These are phyloP conservation scores for Polytrichum formosum DNA, from an alignment of 225 moss, liverwort and hornwort species.

Conservation along the genomic window DNA sequence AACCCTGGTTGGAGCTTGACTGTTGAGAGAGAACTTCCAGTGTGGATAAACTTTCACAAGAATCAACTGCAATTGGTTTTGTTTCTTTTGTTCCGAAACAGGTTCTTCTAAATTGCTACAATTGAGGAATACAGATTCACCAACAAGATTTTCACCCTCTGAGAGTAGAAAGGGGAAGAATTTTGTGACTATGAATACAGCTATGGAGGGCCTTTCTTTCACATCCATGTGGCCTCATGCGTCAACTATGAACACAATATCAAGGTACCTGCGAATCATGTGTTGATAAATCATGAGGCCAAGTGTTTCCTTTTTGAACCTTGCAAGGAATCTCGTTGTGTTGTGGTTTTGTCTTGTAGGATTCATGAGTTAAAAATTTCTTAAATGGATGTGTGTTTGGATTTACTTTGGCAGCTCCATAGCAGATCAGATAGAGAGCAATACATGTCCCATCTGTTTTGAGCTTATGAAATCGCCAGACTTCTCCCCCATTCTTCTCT, in stretches of 20 bases:
- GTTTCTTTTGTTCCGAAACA: no score
- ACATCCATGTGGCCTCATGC: conserved; percentile 50
- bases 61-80: no score
- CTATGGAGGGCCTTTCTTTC: conserved; percentile 25
- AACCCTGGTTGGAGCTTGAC: no score
- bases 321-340: background rate
- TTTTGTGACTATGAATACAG: background rate
- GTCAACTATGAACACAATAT: conserved; percentile 38
- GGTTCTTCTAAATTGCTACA: no score
- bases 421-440: conserved; percentile 81
- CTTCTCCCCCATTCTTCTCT: conserved; percentile 64
- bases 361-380: background rate
- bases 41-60: no score
- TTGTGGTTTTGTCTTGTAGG: conserved; percentile 1
- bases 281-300: background rate
- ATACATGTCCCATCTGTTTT: conserved; percentile 77
- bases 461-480: conserved; percentile 80
- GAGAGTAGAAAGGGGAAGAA: background rate
- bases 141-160: no score
- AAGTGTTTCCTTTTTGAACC: background rate
- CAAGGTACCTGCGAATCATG: conserved; percentile 19
- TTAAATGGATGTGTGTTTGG: background rate
- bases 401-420: conserved; percentile 46
- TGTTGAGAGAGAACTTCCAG: no score
- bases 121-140: no score